Percentiles rank a stretch among this genome's conserved stretches.
Conservation (phyloP, 1,284 basidiomycete genomes). For the Cutaneotrichosporon curvatum region DNA sequence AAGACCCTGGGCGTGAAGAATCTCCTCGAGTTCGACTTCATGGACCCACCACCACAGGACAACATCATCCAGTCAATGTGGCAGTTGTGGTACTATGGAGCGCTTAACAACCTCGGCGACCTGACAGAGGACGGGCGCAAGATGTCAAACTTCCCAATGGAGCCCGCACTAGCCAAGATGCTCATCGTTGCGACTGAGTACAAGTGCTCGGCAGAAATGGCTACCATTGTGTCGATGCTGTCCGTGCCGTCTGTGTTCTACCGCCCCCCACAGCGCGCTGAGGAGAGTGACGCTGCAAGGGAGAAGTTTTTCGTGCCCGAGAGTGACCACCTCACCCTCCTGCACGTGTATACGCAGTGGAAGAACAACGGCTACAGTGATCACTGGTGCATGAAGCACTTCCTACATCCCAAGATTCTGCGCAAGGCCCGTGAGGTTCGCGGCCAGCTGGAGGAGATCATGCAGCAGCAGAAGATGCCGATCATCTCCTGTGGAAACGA, state of each 20-base stretch:
- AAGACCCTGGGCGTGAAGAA: conserved; percentile 93
- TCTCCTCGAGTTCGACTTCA: conserved; percentile 96
- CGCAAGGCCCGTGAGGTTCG: conserved; percentile 96
- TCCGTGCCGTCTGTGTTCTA: conserved; percentile 97
- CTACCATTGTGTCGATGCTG: conserved; percentile 98
- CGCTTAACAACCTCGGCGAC: conserved; percentile 95
- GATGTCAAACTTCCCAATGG: conserved; percentile 99
- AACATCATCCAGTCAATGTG: conserved; percentile 98
- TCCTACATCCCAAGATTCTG: conserved; percentile 90
- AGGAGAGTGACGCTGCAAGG: conserved; percentile 90
- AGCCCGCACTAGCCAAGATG: conserved; percentile 97
- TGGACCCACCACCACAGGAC: conserved; percentile 86
- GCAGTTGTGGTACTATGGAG: conserved; percentile 96
- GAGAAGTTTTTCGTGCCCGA: conserved; percentile 99
- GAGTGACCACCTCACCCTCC: conserved; percentile 88
- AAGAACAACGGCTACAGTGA: conserved; percentile 88
- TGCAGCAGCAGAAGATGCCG: conserved; percentile 95
- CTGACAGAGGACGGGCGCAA: conserved; percentile 84
- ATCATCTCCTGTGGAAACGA: conserved; percentile 85
- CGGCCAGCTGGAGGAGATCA: conserved; percentile 92
- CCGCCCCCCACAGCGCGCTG: conserved; percentile 86
- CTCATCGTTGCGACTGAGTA: conserved; percentile 91
- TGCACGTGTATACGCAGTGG: conserved; percentile 98
- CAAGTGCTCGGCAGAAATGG: conserved; percentile 87
- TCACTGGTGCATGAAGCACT: conserved; percentile 89